Conservation (phyloP, 2,329 filamentous ascomycete species). For the Aureobasidium leucospermi region DNA sequence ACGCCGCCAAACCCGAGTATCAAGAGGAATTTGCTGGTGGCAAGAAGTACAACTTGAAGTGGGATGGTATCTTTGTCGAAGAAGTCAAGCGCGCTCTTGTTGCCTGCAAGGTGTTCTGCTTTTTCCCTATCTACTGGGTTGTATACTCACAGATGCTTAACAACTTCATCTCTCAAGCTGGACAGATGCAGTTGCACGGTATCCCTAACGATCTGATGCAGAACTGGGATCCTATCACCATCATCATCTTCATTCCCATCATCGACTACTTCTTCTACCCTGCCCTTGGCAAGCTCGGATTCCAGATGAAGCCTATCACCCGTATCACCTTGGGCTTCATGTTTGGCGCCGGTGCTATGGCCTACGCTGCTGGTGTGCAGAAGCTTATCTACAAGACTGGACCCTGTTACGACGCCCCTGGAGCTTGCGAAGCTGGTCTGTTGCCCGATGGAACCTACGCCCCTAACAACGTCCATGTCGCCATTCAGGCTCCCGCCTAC, state of each 20-base stretch:
- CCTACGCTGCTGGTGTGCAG: conserved; percentile 51
- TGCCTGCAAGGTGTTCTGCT: conserved; percentile 62
- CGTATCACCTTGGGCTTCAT: conserved; percentile 47
- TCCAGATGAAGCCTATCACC: conserved; percentile 43
- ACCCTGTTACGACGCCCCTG: conserved; percentile 45
- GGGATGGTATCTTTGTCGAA: conserved; percentile 65
- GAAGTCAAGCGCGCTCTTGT: conserved; percentile 59
- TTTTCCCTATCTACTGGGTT: conserved; percentile 42
- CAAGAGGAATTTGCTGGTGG: conserved; percentile 44
- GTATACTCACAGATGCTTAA: conserved; percentile 31
- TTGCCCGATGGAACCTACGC: conserved; percentile 24
- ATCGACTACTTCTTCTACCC: conserved; percentile 41
- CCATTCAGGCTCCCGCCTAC: conserved; percentile 39
- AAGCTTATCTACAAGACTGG: conserved; percentile 47
- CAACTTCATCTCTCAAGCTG: conserved; percentile 43
- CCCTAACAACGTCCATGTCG: conserved; percentile 39
- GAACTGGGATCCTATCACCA: conserved; percentile 40
- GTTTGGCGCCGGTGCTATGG: conserved; percentile 46
- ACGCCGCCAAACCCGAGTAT: conserved; percentile 61
- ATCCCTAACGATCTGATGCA: conserved; percentile 44
- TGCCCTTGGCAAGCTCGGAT: conserved; percentile 33
- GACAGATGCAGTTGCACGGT: conserved; percentile 39
- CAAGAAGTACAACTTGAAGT: conserved; percentile 39
- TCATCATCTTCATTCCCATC: conserved; percentile 41
- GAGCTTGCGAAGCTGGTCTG: conserved; percentile 31